Conservation (phyloP, 139 green algal genomes). For the Pycnococcus provasolii region DNA sequence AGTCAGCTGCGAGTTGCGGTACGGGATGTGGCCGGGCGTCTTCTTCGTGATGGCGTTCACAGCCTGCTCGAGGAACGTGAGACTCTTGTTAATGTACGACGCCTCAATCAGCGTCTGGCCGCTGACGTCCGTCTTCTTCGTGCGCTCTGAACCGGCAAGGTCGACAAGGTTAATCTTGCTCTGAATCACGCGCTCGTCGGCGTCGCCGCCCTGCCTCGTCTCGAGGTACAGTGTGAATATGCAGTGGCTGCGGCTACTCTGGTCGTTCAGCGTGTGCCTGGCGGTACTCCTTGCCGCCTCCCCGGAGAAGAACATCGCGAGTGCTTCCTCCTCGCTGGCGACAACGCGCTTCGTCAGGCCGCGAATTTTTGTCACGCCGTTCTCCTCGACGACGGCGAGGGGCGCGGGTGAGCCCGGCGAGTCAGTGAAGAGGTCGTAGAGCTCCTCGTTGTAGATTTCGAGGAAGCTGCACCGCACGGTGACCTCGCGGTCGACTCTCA, state of each 20-base stretch:
- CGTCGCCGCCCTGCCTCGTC: constrained; percentile 17
- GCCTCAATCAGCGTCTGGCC: constrained; percentile 52
- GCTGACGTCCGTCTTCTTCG: constrained; percentile 57
- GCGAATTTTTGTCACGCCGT: constrained; percentile 32
- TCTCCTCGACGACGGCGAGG: constrained; percentile 46
- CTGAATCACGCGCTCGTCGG: constrained; percentile 45
- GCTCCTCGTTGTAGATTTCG: constrained; percentile 20
- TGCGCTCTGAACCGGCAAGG: constrained; percentile 64
- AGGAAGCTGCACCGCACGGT: not conserved
- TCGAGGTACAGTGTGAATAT: constrained; percentile 61
- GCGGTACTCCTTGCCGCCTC: constrained; percentile 47
- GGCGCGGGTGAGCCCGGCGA: constrained; percentile 33
- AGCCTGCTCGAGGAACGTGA: constrained; percentile 67
- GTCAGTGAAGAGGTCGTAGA: constrained; percentile 63
- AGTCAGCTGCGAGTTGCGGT: constrained; percentile 66
- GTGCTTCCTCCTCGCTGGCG: constrained; percentile 53
- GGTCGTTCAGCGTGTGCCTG: constrained; percentile 49
- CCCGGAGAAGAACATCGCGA: constrained; percentile 56
- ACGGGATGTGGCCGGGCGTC: constrained; percentile 37
- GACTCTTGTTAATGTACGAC: constrained; percentile 68
- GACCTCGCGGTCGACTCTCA: constrained; percentile 38
- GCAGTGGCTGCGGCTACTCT: constrained; percentile 49
- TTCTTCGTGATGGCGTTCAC: constrained; percentile 52
- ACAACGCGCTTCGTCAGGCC: constrained; percentile 44
- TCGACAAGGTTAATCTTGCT: constrained; percentile 52